Conservation (phyloP, 495 filamentous ascomycete species). For the Chlorociboria aeruginascens region DNA sequence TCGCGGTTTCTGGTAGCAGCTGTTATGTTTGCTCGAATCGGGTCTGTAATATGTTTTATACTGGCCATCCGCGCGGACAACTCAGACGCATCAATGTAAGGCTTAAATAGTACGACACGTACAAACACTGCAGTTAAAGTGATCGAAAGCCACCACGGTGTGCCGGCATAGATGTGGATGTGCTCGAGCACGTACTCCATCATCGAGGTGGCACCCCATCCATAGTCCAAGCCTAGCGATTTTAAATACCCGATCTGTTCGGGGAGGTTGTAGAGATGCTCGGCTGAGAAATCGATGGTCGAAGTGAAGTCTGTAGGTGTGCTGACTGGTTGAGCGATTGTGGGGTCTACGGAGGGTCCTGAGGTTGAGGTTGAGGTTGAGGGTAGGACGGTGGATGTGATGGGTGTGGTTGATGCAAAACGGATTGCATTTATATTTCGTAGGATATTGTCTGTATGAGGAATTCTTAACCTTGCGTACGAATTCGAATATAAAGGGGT, state of each 20-base stretch:
- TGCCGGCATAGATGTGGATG: slow-evolving; percentile 56
- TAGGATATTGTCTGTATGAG: slow-evolving; percentile 9
- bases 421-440: slow-evolving; percentile 14
- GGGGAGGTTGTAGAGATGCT: slow-evolving; percentile 36
- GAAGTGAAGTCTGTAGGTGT: slow-evolving; percentile 25
- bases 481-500: slow-evolving; percentile 1
- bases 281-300: slow-evolving; percentile 4
- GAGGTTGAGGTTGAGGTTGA: slow-evolving; percentile 3
- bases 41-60: slow-evolving; percentile 33
- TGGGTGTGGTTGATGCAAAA: slow-evolving; percentile 21
- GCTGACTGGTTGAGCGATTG: slow-evolving; percentile 9
- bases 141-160: slow-evolving; percentile 78
- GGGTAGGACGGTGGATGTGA: not conserved
- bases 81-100: slow-evolving; percentile 47
- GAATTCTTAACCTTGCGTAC: slow-evolving; percentile 5
- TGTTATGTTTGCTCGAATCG: slow-evolving; percentile 39
- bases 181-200: slow-evolving; percentile 72
- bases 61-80: slow-evolving; percentile 38
- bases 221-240: slow-evolving; percentile 72
- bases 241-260: slow-evolving; percentile 76
- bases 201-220: slow-evolving; percentile 58
- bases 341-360: slow-evolving; percentile 11
- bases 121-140: slow-evolving; percentile 47
- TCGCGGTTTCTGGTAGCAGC: slow-evolving; percentile 27
- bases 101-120: slow-evolving; percentile 52